These are phyloP conservation scores for Neonectria magnoliae DNA, from an alignment of 2,329 filamentous ascomycete species.

Conservation along the genomic window DNA sequence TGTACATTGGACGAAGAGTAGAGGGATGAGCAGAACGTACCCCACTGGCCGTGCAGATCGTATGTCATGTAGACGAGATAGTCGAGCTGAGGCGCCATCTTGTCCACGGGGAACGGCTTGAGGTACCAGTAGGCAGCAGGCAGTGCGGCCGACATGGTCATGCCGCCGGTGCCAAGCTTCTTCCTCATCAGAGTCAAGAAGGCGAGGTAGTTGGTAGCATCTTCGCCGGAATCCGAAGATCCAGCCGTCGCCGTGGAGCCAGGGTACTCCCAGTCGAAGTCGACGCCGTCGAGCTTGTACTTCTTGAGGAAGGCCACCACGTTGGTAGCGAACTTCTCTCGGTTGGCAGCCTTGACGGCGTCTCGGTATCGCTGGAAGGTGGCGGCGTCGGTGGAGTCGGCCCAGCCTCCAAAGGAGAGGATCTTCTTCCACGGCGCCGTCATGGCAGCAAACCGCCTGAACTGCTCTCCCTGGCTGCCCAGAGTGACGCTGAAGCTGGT, in stretches of 20 bases:
- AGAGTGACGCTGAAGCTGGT: slow-evolving; percentile 28
- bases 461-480: slow-evolving; percentile 37
- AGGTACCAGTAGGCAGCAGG: slow-evolving; percentile 54
- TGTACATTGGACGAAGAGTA: neutral
- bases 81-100: slow-evolving; percentile 46
- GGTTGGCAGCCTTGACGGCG: slow-evolving; percentile 48
- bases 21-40: slow-evolving; percentile 24
- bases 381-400: slow-evolving; percentile 40
- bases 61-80: slow-evolving; percentile 53
- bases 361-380: slow-evolving; percentile 44
- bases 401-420: slow-evolving; percentile 51
- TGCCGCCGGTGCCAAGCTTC: slow-evolving; percentile 43
- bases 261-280: slow-evolving; percentile 61
- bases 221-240: slow-evolving; percentile 49
- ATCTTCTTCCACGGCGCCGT: slow-evolving; percentile 45
- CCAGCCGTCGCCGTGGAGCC: slow-evolving; percentile 42
- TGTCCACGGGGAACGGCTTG: slow-evolving; percentile 46
- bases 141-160: slow-evolving; percentile 49
- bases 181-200: slow-evolving; percentile 46
- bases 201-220: slow-evolving; percentile 47
- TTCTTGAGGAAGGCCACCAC: slow-evolving; percentile 52
- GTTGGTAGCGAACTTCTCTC: slow-evolving; percentile 49
- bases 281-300: slow-evolving; percentile 54
- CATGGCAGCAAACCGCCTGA: slow-evolving; percentile 44
- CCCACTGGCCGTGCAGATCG: slow-evolving; percentile 50